Percentiles rank a stretch among this genome's conserved stretches.
Conservation (phyloP, 176 grass and related monocot genomes). For the Juncus effusus region DNA sequence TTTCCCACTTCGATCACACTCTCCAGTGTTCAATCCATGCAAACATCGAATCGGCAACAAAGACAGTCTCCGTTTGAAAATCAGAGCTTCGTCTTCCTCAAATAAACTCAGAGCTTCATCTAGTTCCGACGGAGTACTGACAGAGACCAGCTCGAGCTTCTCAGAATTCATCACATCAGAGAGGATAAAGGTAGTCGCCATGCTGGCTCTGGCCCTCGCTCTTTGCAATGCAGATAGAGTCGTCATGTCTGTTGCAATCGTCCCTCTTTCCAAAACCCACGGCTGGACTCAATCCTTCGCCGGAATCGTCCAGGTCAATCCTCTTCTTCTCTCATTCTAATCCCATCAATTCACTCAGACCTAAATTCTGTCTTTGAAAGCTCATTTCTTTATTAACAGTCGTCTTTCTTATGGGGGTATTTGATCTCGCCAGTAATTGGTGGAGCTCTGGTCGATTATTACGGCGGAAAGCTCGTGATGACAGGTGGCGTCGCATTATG, state of each 20-base stretch:
- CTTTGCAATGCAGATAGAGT: constrained; percentile 96
- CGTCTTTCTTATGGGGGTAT: constrained; percentile 97
- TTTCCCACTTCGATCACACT: not conserved
- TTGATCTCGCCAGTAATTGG: constrained; percentile 86
- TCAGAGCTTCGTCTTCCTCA: not conserved
- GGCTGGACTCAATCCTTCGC: constrained; percentile 74
- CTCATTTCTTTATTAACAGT: constrained; percentile 45
- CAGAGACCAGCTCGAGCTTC: constrained; percentile 14
- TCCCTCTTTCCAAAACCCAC: constrained; percentile 73
- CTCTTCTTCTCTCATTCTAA: not conserved
- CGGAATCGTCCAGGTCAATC: constrained; percentile 75
- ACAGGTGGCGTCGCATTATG: constrained; percentile 83
- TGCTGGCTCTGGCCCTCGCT: constrained; percentile 77
- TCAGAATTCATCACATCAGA: constrained; percentile 85
- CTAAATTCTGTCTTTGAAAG: not conserved
- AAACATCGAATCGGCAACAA: not conserved
- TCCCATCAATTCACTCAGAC: not conserved
- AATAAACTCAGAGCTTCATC: constrained; percentile 19
- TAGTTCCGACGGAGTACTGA: constrained; percentile 21
- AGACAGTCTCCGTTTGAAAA: not conserved
- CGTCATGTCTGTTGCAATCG: constrained; percentile 94
- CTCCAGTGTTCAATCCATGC: not conserved
- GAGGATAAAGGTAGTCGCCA: constrained; percentile 84
- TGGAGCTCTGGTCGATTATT: constrained; percentile 81
- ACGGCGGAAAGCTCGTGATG: constrained; percentile 91